Base-by-base conservation (phyloP, 169 alveolate genomes). In the Plasmodium vivax region DNA sequence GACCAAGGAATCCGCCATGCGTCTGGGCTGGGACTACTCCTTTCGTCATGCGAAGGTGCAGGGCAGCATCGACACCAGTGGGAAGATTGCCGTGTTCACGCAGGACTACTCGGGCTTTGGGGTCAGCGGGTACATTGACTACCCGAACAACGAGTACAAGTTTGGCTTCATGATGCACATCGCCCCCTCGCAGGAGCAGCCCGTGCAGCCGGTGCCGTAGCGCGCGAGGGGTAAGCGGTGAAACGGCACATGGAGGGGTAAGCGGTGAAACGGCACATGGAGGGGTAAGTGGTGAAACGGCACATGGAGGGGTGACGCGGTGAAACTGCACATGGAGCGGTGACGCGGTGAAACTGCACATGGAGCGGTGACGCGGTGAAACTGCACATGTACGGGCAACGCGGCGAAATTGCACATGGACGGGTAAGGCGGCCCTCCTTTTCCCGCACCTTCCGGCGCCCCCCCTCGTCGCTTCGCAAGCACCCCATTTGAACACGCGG, bases 141-240 rank as follows among this genome's bases (percentile, higher is more conserved):
- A 97, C 92, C 93, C 97, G 95, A 96, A 96, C 83, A 97, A 97
- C 83, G 97, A 96, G 56, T 98, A 97, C 92, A 96, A 97, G 68
- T 98, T 98, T 92, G 99, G 99, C 7, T 98, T 97, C 90, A 97
- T 97, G 98, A 97, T 98, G 98, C 99, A 98, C 93, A 97, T 98
- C 62, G 93, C 97, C 34, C 99, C 99, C 10, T 97, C 97, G 68
- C 96, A 82, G 77, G 96, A 56, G 58, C 94, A 92, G 81, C 95
- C 83, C n/a, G 85, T 30, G 23, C 92, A 41, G 54, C 32, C 32
- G 9, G 10, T 82, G 1, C 38, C 82, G 36, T 72, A 84, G 54
- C 4, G 80, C 62, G 45, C 45, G 7, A 16, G 54, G 1, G 16
- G n/a, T 12, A 19, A 75, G 43, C n/a, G 12, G 23, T 1, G 3